These are phyloP conservation scores for Tolypocladium pustulatum DNA, from an alignment of 2,329 filamentous ascomycete species.

Conservation along the genomic window DNA sequence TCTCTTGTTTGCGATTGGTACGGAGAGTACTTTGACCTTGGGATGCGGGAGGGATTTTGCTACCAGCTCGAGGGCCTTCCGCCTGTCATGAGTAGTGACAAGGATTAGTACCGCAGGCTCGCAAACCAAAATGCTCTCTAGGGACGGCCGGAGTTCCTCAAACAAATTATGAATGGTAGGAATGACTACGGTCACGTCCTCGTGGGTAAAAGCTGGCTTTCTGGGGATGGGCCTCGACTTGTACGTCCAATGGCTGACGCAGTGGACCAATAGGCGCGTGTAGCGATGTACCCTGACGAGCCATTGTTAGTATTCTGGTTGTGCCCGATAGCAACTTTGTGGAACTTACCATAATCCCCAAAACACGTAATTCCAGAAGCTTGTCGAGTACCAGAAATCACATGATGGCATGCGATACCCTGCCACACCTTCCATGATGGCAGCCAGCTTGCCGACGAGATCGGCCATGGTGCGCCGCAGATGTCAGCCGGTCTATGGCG, in stretches of 20 bases:
- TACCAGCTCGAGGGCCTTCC: slow-evolving; percentile 56
- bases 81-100: slow-evolving; percentile 77
- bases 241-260: slow-evolving; percentile 77
- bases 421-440: slow-evolving; percentile 4
- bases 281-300: slow-evolving; percentile 70
- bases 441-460: slow-evolving; percentile 4
- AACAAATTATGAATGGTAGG: slow-evolving; percentile 85
- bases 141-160: slow-evolving; percentile 70
- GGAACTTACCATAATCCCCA: slow-evolving; percentile 36
- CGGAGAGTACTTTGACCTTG: slow-evolving; percentile 63
- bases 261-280: slow-evolving; percentile 73
- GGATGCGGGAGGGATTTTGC: slow-evolving; percentile 47
- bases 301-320: not conserved
- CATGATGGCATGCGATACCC: slow-evolving; percentile 10
- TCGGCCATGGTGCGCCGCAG: not conserved
- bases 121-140: slow-evolving; percentile 65
- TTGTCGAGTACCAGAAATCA: slow-evolving; percentile 30
- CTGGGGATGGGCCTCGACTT: slow-evolving; percentile 73
- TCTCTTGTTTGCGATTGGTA: slow-evolving; percentile 86
- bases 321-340: not conserved
- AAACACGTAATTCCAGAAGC: slow-evolving; percentile 36
- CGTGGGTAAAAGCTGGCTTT: slow-evolving; percentile 65
- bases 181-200: slow-evolving; percentile 89
- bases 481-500: not conserved
- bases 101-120: slow-evolving; percentile 65